Percentiles rank a stretch among this genome's conserved stretches.
phyloP scores from a whole-genome alignment of 83 land plant species.

The Picea abies region DNA sequence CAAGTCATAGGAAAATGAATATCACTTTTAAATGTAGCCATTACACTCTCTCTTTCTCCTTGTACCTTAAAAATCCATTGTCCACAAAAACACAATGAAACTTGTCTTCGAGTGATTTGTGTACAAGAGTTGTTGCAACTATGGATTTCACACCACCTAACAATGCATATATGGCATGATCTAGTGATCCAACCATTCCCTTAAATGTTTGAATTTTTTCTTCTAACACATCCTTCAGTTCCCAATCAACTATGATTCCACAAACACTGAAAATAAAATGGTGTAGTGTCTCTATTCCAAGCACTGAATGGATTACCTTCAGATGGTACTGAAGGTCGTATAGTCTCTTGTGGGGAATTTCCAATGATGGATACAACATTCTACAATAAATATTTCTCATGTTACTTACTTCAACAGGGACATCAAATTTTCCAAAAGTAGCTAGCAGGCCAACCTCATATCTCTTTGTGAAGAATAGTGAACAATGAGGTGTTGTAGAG shows the following conservation, averaged over 20 bases:
- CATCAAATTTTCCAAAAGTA: too few species aligned
- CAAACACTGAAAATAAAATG: constrained; percentile 80
- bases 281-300: constrained; percentile 72
- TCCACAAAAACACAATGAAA: constrained; percentile 95
- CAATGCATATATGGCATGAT: constrained; percentile 90
- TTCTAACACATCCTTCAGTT: constrained; percentile 72
- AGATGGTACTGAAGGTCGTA: neutral
- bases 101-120: constrained; percentile 89
- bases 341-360: too few species aligned
- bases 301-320: constrained; percentile 89
- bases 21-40: too few species aligned
- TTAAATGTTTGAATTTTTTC: constrained; percentile 72
- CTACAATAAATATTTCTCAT: too few species aligned
- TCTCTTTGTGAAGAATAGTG: too few species aligned
- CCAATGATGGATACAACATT: too few species aligned
- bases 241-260: constrained; percentile 74
- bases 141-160: constrained; percentile 97
- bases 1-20: too few species aligned
- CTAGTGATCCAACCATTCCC: constrained; percentile 62
- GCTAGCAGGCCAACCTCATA: too few species aligned
- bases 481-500: too few species aligned
- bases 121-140: constrained; percentile 92
- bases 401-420: too few species aligned
- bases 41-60: neutral
- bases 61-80: constrained; percentile 85